Percentiles rank a stretch among this genome's conserved stretches.
phyloP scores from a whole-genome alignment of 2,329 filamentous ascomycete genomes.

The Cylindrodendrum hubeiense region DNA sequence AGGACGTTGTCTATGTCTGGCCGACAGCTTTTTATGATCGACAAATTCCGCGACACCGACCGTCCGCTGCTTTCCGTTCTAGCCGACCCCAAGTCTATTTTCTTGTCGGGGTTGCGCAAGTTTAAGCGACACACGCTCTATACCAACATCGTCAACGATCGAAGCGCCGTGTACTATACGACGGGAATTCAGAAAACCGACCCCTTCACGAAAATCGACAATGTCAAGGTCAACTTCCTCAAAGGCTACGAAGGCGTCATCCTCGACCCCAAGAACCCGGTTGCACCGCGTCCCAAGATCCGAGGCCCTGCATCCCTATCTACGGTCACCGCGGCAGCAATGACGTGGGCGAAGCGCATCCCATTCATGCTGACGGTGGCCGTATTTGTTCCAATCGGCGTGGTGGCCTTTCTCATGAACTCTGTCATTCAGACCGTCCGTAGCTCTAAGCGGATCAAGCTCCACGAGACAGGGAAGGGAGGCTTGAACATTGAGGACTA shows the following conservation, averaged over 20 bases:
- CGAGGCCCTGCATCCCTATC: slow-evolving; percentile 44
- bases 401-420: slow-evolving; percentile 80
- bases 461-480: slow-evolving; percentile 79
- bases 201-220: slow-evolving; percentile 77
- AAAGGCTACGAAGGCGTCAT: slow-evolving; percentile 81
- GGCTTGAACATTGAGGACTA: slow-evolving; percentile 79
- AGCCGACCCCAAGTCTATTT: slow-evolving; percentile 86
- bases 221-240: slow-evolving; percentile 79
- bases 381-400: slow-evolving; percentile 80
- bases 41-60: slow-evolving; percentile 86
- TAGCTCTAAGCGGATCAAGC: slow-evolving; percentile 79
- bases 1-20: slow-evolving; percentile 86
- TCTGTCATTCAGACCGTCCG: slow-evolving; percentile 81
- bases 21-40: slow-evolving; percentile 87
- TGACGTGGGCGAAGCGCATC: slow-evolving; percentile 61
- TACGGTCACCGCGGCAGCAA: slow-evolving; percentile 47
- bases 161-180: slow-evolving; percentile 85
- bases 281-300: slow-evolving; percentile 60
- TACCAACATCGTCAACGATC: slow-evolving; percentile 88
- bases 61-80: slow-evolving; percentile 84
- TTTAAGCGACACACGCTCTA: slow-evolving; percentile 87
- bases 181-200: slow-evolving; percentile 82
- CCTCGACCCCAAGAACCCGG: slow-evolving; percentile 75
- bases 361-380: slow-evolving; percentile 75
- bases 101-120: slow-evolving; percentile 80